Evolutionary conservation across 2,329 filamentous ascomycete species (phyloP).

Genomic region (Hymenoscyphus scutula): DNA sequence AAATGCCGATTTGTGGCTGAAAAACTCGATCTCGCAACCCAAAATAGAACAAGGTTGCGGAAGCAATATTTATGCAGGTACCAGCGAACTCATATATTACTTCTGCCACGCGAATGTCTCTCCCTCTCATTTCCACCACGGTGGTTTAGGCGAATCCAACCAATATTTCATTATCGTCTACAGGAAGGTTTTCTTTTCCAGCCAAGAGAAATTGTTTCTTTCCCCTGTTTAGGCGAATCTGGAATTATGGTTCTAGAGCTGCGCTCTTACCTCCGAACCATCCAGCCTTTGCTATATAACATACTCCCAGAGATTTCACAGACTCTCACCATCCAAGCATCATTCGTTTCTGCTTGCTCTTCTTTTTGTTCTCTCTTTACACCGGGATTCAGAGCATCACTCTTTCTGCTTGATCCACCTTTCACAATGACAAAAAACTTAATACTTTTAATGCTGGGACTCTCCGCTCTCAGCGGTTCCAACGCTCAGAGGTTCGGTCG

Average conservation of each 20-base stretch:
- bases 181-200: not conserved
- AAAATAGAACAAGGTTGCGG: not conserved
- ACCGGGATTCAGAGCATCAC: not conserved
- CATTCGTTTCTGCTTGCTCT: slow-evolving; percentile 2
- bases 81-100: not conserved
- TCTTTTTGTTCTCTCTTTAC: not conserved
- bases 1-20: not conserved
- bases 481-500: not conserved
- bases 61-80: slow-evolving; percentile 4
- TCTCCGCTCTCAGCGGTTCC: not conserved
- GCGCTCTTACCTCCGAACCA: not conserved
- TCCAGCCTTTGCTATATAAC: not conserved
- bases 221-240: not conserved
- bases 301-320: not conserved
- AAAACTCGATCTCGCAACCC: not conserved
- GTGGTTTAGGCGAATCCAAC: too few relatives aligned
- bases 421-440: slow-evolving; percentile 4
- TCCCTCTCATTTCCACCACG: not conserved
- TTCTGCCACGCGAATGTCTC: not conserved
- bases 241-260: not conserved
- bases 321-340: not conserved
- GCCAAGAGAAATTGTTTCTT: not conserved
- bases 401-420: slow-evolving; percentile 3
- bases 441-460: not conserved
- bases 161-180: too few relatives aligned